Base-by-base conservation (phyloP, 2,329 filamentous ascomycete species). In the Colletotrichum navitas region DNA sequence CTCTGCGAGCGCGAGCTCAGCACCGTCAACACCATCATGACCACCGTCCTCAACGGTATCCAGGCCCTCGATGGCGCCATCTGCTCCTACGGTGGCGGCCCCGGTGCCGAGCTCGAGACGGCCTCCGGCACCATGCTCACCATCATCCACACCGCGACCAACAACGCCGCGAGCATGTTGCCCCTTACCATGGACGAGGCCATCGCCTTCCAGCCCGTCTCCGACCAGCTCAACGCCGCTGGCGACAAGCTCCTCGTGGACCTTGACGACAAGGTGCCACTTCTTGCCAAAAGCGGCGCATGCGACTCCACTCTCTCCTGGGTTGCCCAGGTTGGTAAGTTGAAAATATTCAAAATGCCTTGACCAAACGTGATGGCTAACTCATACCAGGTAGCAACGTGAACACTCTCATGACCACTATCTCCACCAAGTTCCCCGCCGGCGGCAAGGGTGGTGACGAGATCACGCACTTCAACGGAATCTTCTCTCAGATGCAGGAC, bases 401-500 rank as follows among this genome's bases (percentile, higher is more conserved):
- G 41, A 66, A 72, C 62, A 71, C 70, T 29, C 58, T 72, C 41
- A 72, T 72, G 70, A 71, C 61, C 34, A 62, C 70, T 56, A 71
- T 72, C 55, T 72, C 70, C 21, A 62, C 66, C 55, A 72, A 72
- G 66, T 72, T 72, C 66, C 70, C 70, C n/a, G 66, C 66, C 14
- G 70, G 70, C 24, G 70, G 70, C 61, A 72, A 72, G 62, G 70
- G 70, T 24, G 70, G 70, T 10, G 66, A 72, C 14, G 70, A 72
- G 61, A 72, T 72, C 32, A 34, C 10, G 6, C 70, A 71, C 61
- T 72, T 72, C 49, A 66, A 54, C 67, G 47, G 58, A 24, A 55
- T 72, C 55, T 72, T 72, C 56, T 7, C 55, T 21, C 43, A 70
- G 36, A 72, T 72, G 66, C 61, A 71, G 56, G 39, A 54, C 3